A percentile compares a stretch with the other conserved stretches of the same genome.
phyloP scores from a whole-genome alignment of 768 basidiomycete species.

The Porpolomopsis calyptriformis region DNA sequence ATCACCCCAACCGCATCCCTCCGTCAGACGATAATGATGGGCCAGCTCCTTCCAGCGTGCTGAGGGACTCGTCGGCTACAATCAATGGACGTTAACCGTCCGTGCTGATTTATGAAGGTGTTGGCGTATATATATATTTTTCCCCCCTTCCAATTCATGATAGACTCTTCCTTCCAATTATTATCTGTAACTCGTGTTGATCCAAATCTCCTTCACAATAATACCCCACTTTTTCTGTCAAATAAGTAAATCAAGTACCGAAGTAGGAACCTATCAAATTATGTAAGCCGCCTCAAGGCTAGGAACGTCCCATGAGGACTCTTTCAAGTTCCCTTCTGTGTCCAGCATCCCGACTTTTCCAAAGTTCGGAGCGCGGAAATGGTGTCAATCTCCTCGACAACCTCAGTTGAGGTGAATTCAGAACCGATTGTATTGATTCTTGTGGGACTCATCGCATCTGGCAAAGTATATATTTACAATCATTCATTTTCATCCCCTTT shows the following conservation, averaged over 20 bases:
- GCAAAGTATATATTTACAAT: slow-evolving; percentile 48
- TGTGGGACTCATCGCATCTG: slow-evolving; percentile 65
- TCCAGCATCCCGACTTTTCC: background rate
- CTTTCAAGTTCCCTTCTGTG: background rate
- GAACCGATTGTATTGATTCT: slow-evolving; percentile 51
- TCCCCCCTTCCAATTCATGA: background rate
- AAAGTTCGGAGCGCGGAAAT: background rate
- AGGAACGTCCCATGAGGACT: background rate
- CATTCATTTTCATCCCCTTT: background rate
- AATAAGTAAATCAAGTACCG: too few relatives aligned
- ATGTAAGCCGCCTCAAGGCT: background rate
- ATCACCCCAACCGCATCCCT: slow-evolving; percentile 72
- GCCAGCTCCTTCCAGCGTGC: slow-evolving; percentile 28
- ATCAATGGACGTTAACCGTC: slow-evolving; percentile 48
- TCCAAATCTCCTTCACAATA: too few relatives aligned
- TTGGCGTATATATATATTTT: background rate
- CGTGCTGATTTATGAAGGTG: background rate
- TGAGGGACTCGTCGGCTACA: slow-evolving; percentile 62
- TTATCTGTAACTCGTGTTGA: background rate
- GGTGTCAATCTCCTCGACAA: background rate
- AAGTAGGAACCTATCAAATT: background rate
- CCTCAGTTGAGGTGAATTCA: slow-evolving; percentile 1
- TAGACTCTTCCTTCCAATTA: background rate
- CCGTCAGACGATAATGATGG: slow-evolving; percentile 24
- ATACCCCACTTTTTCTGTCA: too few relatives aligned